Evolutionary conservation across 2,329 filamentous ascomycete genomes (phyloP).

Genomic region (Clarireedia paspali): DNA sequence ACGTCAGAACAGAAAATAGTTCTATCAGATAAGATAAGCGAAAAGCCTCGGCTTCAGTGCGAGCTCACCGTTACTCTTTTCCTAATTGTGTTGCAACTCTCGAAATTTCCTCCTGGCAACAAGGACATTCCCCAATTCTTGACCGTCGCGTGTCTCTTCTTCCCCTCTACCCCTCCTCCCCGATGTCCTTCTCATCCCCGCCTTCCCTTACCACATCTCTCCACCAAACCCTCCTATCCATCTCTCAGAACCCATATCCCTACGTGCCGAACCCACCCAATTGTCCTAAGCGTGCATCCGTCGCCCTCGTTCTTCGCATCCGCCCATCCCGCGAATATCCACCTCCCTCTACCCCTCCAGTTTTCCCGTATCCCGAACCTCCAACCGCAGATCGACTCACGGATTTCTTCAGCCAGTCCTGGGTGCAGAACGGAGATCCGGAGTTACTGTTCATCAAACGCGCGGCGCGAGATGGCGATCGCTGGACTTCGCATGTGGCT

Average conservation of each 20-base stretch:
- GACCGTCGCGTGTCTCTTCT: neutral
- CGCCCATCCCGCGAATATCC: slow-evolving; percentile 49
- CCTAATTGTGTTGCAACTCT: neutral
- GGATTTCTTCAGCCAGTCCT: slow-evolving; percentile 55
- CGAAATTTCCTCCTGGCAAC: neutral
- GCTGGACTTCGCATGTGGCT: slow-evolving; percentile 64
- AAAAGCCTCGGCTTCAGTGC: neutral
- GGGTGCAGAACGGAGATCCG: slow-evolving; percentile 58
- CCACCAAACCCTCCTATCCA: slow-evolving; percentile 23
- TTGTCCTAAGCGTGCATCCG: slow-evolving; percentile 46
- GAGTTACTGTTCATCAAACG: slow-evolving; percentile 68
- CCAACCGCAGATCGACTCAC: slow-evolving; percentile 26
- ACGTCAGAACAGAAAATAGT: slow-evolving; percentile 1
- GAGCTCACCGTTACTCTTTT: neutral
- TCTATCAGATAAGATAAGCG: slow-evolving; percentile 7
- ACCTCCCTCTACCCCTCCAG: slow-evolving; percentile 30
- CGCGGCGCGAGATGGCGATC: slow-evolving; percentile 54
- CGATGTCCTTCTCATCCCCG: slow-evolving; percentile 9
- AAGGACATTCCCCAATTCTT: neutral
- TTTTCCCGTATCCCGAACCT: slow-evolving; percentile 12
- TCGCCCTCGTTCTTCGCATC: slow-evolving; percentile 56
- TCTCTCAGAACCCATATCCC: slow-evolving; percentile 39
- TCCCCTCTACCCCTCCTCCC: neutral
- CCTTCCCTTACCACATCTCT: slow-evolving; percentile 21
- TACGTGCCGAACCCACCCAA: slow-evolving; percentile 37